Conservation (phyloP, 1,284 basidiomycete genomes). For the Sanguinoderma infundibulare region DNA sequence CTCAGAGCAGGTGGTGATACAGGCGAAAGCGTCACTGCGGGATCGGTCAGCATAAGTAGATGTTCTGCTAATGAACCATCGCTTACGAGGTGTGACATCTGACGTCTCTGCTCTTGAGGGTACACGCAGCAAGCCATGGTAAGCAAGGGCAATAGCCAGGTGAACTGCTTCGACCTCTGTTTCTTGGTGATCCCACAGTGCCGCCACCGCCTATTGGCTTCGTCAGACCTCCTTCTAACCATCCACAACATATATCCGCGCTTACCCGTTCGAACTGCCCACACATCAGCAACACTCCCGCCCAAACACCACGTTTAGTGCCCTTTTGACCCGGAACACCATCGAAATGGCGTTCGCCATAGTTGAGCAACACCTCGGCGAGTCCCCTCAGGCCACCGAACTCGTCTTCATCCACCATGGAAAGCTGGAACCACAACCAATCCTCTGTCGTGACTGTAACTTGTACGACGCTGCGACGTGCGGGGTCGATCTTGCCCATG, state of each 20-base stretch:
- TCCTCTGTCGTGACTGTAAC: constrained; percentile 95
- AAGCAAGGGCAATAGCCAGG: constrained; percentile 89
- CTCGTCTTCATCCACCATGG: constrained; percentile 84
- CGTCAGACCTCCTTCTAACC: background rate
- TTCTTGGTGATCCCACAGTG: constrained; percentile 87
- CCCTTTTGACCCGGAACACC: constrained; percentile 62
- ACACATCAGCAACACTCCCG: constrained; percentile 88
- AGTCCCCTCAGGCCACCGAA: constrained; percentile 83
- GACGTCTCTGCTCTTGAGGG: constrained; percentile 80
- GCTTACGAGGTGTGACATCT: constrained; percentile 82
- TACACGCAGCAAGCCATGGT: constrained; percentile 91
- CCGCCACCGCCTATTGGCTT: constrained; percentile 75
- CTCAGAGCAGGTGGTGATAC: constrained; percentile 73
- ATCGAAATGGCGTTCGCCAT: constrained; percentile 93
- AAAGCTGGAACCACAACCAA: constrained; percentile 98
- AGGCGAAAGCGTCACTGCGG: constrained; percentile 67
- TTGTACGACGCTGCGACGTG: constrained; percentile 78
- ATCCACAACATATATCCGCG: constrained; percentile 1
- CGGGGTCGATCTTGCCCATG: constrained; percentile 90
- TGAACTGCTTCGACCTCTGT: constrained; percentile 96
- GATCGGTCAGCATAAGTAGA: background rate
- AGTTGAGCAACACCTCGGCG: constrained; percentile 81
- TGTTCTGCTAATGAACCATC: background rate
- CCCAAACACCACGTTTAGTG: constrained; percentile 76
- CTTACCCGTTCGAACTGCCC: constrained; percentile 92